These are phyloP conservation scores for Gossypium bickii DNA, from an alignment of 345 rosid species.

Conservation along the genomic window DNA sequence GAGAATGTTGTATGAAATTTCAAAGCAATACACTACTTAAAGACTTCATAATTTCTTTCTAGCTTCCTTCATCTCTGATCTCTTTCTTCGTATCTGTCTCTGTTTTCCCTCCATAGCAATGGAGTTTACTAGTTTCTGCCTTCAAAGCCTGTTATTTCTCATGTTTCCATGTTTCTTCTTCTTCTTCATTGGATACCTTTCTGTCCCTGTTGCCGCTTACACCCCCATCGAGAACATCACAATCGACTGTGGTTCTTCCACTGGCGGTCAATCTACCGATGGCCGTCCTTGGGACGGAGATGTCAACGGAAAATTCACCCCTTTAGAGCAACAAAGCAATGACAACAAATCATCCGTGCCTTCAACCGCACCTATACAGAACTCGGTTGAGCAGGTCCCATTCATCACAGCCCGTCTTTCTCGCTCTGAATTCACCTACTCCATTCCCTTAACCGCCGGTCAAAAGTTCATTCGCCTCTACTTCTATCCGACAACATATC, in stretches of 20 bases:
- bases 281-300: constrained; percentile 8
- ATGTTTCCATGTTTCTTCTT: not conserved
- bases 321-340: not conserved
- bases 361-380: not conserved
- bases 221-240: constrained; percentile 1
- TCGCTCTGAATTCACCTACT: constrained; percentile 24
- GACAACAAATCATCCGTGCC: not conserved
- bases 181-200: not conserved
- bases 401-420: constrained; percentile 23
- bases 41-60: not conserved
- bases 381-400: not conserved
- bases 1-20: not conserved
- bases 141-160: not conserved
- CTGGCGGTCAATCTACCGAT: not conserved
- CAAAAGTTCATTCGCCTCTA: constrained; percentile 25
- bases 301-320: not conserved
- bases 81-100: not conserved
- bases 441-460: constrained; percentile 20
- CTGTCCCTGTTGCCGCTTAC: not conserved
- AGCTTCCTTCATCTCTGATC: not conserved
- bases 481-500: constrained; percentile 18
- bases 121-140: not conserved
- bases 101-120: not conserved
- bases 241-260: constrained; percentile 14
- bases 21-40: not conserved